phyloP scores from a whole-genome alignment of 768 basidiomycete genomes.

The Naganishia vaughanmartiniae region DNA sequence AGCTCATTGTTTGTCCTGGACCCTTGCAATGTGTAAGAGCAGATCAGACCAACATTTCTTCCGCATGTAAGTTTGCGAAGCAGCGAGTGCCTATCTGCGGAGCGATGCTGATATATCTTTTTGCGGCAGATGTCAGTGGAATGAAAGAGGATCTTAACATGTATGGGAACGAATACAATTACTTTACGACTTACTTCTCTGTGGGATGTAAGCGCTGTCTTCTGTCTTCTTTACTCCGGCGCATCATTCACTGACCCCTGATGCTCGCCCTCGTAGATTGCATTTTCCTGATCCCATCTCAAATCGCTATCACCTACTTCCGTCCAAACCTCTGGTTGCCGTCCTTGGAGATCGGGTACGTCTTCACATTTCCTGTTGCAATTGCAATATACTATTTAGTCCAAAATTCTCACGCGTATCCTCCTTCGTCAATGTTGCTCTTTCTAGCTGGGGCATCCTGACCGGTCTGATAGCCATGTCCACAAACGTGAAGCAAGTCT shows the following conservation, averaged over 20 bases:
- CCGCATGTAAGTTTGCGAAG: not conserved
- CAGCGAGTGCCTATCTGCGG: not conserved
- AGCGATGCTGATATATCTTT: not conserved
- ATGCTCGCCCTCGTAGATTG: slow-evolving; percentile 21
- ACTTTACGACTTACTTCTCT: slow-evolving; percentile 34
- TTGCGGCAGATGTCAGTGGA: slow-evolving; percentile 39
- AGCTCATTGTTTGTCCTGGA: not conserved
- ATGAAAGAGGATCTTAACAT: slow-evolving; percentile 47
- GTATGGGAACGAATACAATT: slow-evolving; percentile 46
- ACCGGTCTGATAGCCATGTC: slow-evolving; percentile 31
- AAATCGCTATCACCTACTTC: slow-evolving; percentile 33
- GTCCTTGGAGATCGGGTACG: slow-evolving; percentile 29
- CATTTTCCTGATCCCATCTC: slow-evolving; percentile 31
- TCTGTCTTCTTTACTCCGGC: not conserved
- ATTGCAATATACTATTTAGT: not conserved
- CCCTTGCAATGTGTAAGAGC: not conserved
- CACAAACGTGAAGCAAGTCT: slow-evolving; percentile 27
- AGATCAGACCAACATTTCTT: slow-evolving; percentile 3
- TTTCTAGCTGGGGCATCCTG: slow-evolving; percentile 27
- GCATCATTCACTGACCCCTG: not conserved
- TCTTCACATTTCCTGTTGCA: too few relatives aligned
- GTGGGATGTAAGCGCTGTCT: not conserved
- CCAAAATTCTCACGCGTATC: not conserved
- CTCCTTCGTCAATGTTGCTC: not conserved
- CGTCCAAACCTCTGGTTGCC: slow-evolving; percentile 33